A percentile compares a stretch with the other conserved stretches of the same genome.
Evolutionary conservation across 805 yeast species (phyloP).

Genomic region (Kockiozyma suomiensis): DNA sequence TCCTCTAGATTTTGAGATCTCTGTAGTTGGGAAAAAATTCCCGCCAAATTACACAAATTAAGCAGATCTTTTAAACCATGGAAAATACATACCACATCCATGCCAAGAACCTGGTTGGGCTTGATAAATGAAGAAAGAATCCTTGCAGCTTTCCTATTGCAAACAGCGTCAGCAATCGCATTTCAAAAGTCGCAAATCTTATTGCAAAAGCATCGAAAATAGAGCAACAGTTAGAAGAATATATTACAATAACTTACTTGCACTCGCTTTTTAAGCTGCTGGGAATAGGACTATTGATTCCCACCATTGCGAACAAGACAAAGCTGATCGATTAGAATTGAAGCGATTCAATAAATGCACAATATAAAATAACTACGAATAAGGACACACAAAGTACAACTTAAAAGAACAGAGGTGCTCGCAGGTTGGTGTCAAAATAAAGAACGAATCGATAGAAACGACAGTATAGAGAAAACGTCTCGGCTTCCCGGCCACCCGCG

Average conservation of each 20-base stretch:
- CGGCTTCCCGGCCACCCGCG: neutral
- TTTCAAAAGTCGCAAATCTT: too few species aligned
- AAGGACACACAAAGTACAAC: too few species aligned
- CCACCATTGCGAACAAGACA: slow-evolving; percentile 17
- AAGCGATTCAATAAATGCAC: neutral
- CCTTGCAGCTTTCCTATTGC: slow-evolving; percentile 82
- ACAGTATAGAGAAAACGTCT: neutral
- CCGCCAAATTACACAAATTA: too few species aligned
- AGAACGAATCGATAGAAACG: neutral
- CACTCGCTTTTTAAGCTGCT: slow-evolving; percentile 84
- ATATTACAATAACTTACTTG: slow-evolving; percentile 57
- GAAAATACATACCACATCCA: slow-evolving; percentile 52
- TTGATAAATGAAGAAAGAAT: slow-evolving; percentile 85
- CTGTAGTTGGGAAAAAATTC: too few species aligned
- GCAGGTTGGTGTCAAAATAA: too few species aligned
- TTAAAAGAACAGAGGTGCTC: too few species aligned
- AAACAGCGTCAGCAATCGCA: neutral
- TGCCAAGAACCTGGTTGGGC: slow-evolving; percentile 91
- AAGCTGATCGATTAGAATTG: neutral
- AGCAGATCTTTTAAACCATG: too few species aligned
- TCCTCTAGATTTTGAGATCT: too few species aligned
- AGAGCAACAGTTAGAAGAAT: too few species aligned
- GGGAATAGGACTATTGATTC: slow-evolving; percentile 89
- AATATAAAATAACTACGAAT: too few species aligned
- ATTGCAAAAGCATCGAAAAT: too few species aligned